These are phyloP conservation scores for Fistulifera pelliculosa DNA, from an alignment of 108 stramenopile genomes.

Conservation along the genomic window DNA sequence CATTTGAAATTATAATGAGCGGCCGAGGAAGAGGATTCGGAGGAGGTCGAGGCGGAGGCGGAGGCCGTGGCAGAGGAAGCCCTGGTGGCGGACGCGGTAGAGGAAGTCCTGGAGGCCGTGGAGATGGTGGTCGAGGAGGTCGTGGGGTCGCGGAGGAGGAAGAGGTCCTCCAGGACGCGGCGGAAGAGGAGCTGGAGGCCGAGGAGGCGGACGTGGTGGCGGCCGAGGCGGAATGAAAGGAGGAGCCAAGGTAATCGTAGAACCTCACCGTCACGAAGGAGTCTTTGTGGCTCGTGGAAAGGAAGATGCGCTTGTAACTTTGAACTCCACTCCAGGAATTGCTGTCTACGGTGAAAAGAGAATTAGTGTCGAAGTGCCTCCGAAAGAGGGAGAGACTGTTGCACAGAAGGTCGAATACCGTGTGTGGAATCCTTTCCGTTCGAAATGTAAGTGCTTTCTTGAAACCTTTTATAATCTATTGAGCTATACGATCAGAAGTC, in stretches of 20 bases:
- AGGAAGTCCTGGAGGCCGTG: constrained; percentile 38
- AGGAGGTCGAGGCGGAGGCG: constrained; percentile 21
- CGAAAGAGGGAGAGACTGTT: constrained; percentile 73
- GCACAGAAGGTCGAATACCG: constrained; percentile 97
- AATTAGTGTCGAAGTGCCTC: constrained; percentile 88
- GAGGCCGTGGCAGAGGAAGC: constrained; percentile 49
- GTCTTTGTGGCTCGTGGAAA: constrained; percentile 98
- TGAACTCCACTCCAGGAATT: constrained; percentile 96
- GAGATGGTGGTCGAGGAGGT: constrained; percentile 37
- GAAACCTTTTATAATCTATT: neutral
- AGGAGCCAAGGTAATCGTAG: constrained; percentile 93
- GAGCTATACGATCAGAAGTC: neutral
- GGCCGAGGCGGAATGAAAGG: constrained; percentile 83
- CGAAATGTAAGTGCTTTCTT: constrained; percentile 73
- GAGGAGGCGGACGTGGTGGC: constrained; percentile 50
- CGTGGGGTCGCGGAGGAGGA: neutral
- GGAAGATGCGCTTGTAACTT: constrained; percentile 98
- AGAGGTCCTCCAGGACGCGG: constrained; percentile 16
- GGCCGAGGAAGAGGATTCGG: constrained; percentile 6
- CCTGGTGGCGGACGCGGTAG: constrained; percentile 36
- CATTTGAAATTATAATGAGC: too few species aligned
- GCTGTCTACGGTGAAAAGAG: constrained; percentile 99
- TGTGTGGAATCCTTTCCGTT: constrained; percentile 99
- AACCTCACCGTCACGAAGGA: constrained; percentile 96
- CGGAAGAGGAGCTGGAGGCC: constrained; percentile 34